Base-by-base conservation (phyloP, 73 alveolate species). In the Paramecium tetraurelia region DNA sequence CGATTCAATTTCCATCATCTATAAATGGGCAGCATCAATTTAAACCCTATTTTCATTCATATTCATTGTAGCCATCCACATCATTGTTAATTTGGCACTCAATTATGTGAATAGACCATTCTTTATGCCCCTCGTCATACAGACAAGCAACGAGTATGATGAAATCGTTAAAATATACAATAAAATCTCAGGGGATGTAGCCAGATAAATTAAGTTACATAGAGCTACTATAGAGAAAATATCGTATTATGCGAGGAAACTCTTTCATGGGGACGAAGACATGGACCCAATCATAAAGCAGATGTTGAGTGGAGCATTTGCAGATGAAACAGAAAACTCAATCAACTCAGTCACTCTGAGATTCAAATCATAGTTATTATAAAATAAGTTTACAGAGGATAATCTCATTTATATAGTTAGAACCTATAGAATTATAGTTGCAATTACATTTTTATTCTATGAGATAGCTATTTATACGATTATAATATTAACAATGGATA, bases 231-330 rank as follows among this genome's bases (percentile, higher is more conserved):
- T 80, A 21, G 70, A 80, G 72, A 80, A 80, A 3, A 46, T 80
- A 1, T 44, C 70, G 2, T 44, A 41, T 24, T 44, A 1, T 44
- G 75, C 90, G 4, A 40, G 90, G 18, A 80, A 48, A 44, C 57
- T 80, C 24, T 80, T 80, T 48, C 44, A 80, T 21, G 57, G 57
- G 20, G 90, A 80, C 21, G 90, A 80, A 31, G 90, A 80, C 7
- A 80, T 80, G 70, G 90, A 80, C 46, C 50, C 46, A 40, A 80
- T 48, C 18, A 41, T 80, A 21, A 80, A 80, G 12, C 22, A 80
- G 38, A 80, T 80, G 90, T 22, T 80, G 21, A 44, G 63, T 24
- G 90, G 90, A 20, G 90, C 75, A 24, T 41, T 80, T 22, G 72
- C 48, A 0, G 90, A 80, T 80, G 90, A 41, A 14, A 41, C 90